Evolutionary conservation across 2,329 filamentous ascomycete species (phyloP).

Genomic region (Calonectria multiphialidica): DNA sequence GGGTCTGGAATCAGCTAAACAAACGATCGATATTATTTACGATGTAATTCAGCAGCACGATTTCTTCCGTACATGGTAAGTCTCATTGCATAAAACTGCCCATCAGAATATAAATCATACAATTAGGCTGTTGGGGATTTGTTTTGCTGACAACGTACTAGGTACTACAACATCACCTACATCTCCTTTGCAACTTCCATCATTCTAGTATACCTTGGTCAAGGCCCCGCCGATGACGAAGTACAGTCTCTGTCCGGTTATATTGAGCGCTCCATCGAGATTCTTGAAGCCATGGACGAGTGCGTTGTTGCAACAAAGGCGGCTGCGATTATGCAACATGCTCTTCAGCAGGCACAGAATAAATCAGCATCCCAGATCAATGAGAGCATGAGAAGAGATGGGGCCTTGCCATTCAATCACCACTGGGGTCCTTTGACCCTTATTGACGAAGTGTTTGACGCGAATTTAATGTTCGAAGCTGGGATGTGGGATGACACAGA

Average conservation of each 20-base stretch:
- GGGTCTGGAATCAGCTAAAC: constrained; percentile 19
- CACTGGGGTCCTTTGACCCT: constrained; percentile 22
- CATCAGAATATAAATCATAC: neutral
- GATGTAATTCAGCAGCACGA: constrained; percentile 20
- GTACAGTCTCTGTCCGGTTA: constrained; percentile 11
- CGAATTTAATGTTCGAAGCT: constrained; percentile 23
- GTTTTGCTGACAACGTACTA: neutral
- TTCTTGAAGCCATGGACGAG: constrained; percentile 24
- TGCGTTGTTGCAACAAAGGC: constrained; percentile 21
- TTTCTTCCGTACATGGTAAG: constrained; percentile 23
- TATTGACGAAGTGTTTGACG: constrained; percentile 25
- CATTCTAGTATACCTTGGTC: constrained; percentile 15
- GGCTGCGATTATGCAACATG: constrained; percentile 4
- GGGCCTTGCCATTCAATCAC: constrained; percentile 19
- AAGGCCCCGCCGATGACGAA: constrained; percentile 9
- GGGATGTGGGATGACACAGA: constrained; percentile 21
- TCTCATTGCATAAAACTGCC: no score
- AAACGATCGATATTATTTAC: constrained; percentile 23
- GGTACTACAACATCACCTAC: constrained; percentile 28
- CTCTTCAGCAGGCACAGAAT: constrained; percentile 4
- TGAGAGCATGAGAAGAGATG: constrained; percentile 12
- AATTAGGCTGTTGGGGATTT: no score
- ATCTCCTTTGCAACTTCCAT: constrained; percentile 20
- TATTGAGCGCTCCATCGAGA: constrained; percentile 19
- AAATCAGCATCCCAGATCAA: constrained; percentile 10